Base-by-base conservation (phyloP, 108 stramenopile species). In the Cyclotella kingstonii region DNA sequence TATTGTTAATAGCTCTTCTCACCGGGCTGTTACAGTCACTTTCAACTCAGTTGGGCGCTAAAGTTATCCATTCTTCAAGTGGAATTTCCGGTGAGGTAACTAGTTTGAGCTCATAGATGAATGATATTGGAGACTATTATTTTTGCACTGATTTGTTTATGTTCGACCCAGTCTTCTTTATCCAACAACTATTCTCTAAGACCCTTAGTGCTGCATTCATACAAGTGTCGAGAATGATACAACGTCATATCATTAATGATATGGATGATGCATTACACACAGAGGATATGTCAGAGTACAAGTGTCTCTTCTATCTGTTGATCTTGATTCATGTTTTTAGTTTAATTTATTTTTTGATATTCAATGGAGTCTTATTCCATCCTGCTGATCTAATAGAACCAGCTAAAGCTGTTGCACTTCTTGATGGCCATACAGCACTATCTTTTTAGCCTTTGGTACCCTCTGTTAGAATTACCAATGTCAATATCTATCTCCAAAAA, bases 111-210 rank as follows among this genome's bases (percentile, higher is more conserved):
- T n/a, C n/a, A n/a, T n/a, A n/a, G n/a, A n/a, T n/a, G n/a, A n/a
- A n/a, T 2, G 5, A n/a, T 36, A 2, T 5, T 8, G 26, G 0
- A 42, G 1, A 2, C 40, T 64, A 26, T 23, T 21, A n/a, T 18
- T 31, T 43, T 11, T 44, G 7, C 17, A 59, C 12, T 10, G 28
- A 42, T 38, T n/a, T 19, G 21, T 22, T 11, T 19, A 2, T 46
- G 21, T 17, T 22, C 34, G 17, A 60, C 50, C 0, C 63, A 53
- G 18, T 50, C 36, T 29, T 43, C 27, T 18, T 36, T 57, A 83
- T 84, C 46, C 90, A 91, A 39, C 86, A 85, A 62, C 72, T 91
- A 5, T 83, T 87, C 53, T 84, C 86, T 31, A 91, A 91, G 69
- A 38, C 84, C 21, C 43, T 86, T 54, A 86, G 83, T 60, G 90